Evolutionary conservation across 768 basidiomycete genomes (phyloP).

Genomic region (Mycena epipterygia): DNA sequence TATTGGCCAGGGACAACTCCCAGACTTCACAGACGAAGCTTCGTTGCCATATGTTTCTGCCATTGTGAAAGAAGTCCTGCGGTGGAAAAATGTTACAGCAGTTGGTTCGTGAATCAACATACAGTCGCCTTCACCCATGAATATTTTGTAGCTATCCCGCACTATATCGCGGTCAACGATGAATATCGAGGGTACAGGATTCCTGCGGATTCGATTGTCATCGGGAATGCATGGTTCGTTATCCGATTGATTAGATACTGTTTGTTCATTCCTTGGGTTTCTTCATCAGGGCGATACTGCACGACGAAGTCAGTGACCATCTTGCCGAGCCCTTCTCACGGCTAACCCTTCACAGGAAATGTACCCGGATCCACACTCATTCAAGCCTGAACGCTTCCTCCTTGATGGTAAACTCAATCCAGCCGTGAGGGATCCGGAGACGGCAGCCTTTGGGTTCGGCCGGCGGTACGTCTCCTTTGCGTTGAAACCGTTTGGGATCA

Average conservation of each 20-base stretch:
- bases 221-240: constrained; percentile 46
- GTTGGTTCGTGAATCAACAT: neutral
- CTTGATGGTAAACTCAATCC: constrained; percentile 25
- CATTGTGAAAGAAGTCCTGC: constrained; percentile 43
- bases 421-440: neutral
- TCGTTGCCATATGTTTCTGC: constrained; percentile 19
- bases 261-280: neutral
- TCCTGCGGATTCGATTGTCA: constrained; percentile 45
- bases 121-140: neutral
- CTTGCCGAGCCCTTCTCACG: neutral
- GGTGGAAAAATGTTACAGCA: constrained; percentile 45
- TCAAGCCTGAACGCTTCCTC: constrained; percentile 48
- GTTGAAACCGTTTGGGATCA: too few relatives aligned
- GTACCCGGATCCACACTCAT: constrained; percentile 46
- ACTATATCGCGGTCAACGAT: constrained; percentile 36
- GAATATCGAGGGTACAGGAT: constrained; percentile 46
- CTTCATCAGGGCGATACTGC: constrained; percentile 20
- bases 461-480: constrained; percentile 23
- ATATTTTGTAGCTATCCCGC: constrained; percentile 10
- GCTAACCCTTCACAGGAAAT: constrained; percentile 7
- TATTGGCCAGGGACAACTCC: constrained; percentile 48
- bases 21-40: constrained; percentile 46
- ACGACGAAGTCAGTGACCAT: constrained; percentile 15
- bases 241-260: neutral
- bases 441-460: constrained; percentile 28